Evolutionary conservation across 768 basidiomycete species (phyloP), one percentile per base, ranked within the genome.

Genomic region (Rhizopogon vinicolor): DNA sequence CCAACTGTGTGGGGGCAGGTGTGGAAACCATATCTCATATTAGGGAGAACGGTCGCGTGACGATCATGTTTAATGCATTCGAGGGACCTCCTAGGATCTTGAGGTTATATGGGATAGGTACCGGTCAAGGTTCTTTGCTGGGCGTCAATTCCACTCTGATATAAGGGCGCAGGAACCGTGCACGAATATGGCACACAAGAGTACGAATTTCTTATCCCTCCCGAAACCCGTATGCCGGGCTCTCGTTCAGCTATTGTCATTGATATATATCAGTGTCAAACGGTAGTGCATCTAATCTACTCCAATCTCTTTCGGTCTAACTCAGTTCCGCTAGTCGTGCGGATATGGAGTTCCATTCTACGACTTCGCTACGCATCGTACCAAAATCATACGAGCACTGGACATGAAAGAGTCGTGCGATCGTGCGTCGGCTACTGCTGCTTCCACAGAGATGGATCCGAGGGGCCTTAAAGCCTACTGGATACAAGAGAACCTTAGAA

Each of bases 271-370:
- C 79, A 85, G 73, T 83, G 86, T 25, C 71, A 73, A 44, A 62
- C 78, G 6, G 79, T 80, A 49, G 37, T 49, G 25, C 19, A 8
- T 35, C 14, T 37, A 16, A 33, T 40, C 44, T 35, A 29, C 18
- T 35, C 29, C 28, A 12, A 14, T 16, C 9, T 40, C 14, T 2
- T n/a, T 37, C 25, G 35, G 48, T 18, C 35, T 35, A 48, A 35
- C 51, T 40, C 4, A 33, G 14, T 54, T 55, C 39, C 40, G 39
- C 18, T n/a, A 87, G 86, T 85, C 85, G 0, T 89, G 86, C 58
- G 85, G 87, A n/a, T 87, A 72, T 57, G 77, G 77, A 4, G 81
- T 89, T 25, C 86, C 87, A 5, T 73, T 80, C 58, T 87, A 81
- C 64, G 73, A 77, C 43, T 88, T 84, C 67, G 71, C 77, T 52